Evolutionary conservation across 192 early-diverging fungal genomes (phyloP).

Genomic region (Coemansia sp.): DNA sequence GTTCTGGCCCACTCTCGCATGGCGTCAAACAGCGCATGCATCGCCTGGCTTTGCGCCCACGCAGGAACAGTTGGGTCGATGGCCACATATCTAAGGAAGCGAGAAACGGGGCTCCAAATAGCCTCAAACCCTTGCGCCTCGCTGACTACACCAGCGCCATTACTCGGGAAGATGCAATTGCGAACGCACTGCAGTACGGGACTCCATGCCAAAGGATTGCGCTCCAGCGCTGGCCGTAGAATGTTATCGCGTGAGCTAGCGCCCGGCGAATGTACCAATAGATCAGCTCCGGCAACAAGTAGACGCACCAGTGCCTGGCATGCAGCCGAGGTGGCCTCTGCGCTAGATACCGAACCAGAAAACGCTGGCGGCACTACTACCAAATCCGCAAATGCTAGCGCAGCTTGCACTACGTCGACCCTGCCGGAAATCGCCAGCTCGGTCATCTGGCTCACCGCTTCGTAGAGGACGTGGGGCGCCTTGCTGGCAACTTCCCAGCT

Average conservation of each 20-base stretch:
- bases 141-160: not conserved
- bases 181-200: constrained; percentile 9
- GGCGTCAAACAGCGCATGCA: constrained; percentile 8
- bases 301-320: constrained; percentile 16
- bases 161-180: not conserved
- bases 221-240: constrained; percentile 23
- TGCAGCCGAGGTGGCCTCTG: constrained; percentile 3
- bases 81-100: constrained; percentile 12
- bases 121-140: not conserved
- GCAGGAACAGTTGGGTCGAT: constrained; percentile 31
- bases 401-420: constrained; percentile 12
- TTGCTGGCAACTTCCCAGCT: constrained; percentile 21
- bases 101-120: constrained; percentile 7
- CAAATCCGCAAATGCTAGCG: constrained; percentile 15
- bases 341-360: not conserved
- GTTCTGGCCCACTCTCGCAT: constrained; percentile 13
- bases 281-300: constrained; percentile 19
- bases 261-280: not conserved
- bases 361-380: constrained; percentile 11
- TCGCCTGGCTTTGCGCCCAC: constrained; percentile 26
- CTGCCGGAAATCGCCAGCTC: constrained; percentile 17
- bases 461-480: constrained; percentile 31
- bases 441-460: constrained; percentile 3
- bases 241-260: constrained; percentile 16
- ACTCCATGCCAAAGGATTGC: constrained; percentile 14